Evolutionary conservation across 768 basidiomycete genomes (phyloP).

Genomic region (Fomitopsis serialis): DNA sequence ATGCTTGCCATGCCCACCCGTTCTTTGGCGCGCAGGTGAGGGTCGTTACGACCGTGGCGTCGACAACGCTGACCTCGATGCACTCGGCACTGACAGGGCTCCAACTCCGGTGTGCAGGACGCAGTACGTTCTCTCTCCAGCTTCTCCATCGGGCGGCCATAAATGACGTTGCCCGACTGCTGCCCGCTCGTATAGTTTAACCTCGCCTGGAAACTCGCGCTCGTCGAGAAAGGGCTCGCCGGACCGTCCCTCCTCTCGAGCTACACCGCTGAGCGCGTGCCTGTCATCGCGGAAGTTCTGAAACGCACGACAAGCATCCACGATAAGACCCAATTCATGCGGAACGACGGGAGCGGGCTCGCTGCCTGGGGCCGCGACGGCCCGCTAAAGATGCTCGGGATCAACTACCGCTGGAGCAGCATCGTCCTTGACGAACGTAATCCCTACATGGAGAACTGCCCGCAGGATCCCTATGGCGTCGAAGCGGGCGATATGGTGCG

Average conservation of each 20-base stretch:
- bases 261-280: constrained; percentile 26
- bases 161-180: neutral
- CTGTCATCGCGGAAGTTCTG: constrained; percentile 26
- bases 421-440: constrained; percentile 36
- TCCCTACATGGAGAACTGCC: constrained; percentile 5
- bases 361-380: constrained; percentile 11
- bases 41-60: no score
- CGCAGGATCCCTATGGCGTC: constrained; percentile 1
- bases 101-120: constrained; percentile 25
- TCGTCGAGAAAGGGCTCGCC: constrained; percentile 22
- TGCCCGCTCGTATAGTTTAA: constrained; percentile 18
- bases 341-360: constrained; percentile 7
- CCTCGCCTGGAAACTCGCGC: constrained; percentile 26
- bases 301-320: constrained; percentile 14
- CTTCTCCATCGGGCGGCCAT: no score
- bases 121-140: constrained; percentile 11
- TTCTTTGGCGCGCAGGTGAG: constrained; percentile 30
- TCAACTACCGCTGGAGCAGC: constrained; percentile 50
- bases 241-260: constrained; percentile 19
- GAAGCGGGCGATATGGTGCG: constrained; percentile 11
- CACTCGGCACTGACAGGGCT: constrained; percentile 10
- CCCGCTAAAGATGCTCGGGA: constrained; percentile 37
- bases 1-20: constrained; percentile 44
- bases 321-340: neutral
- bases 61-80: neutral